These are phyloP conservation scores for Podila epigama DNA, from an alignment of 192 early-diverging fungal genomes.

Conservation along the genomic window DNA sequence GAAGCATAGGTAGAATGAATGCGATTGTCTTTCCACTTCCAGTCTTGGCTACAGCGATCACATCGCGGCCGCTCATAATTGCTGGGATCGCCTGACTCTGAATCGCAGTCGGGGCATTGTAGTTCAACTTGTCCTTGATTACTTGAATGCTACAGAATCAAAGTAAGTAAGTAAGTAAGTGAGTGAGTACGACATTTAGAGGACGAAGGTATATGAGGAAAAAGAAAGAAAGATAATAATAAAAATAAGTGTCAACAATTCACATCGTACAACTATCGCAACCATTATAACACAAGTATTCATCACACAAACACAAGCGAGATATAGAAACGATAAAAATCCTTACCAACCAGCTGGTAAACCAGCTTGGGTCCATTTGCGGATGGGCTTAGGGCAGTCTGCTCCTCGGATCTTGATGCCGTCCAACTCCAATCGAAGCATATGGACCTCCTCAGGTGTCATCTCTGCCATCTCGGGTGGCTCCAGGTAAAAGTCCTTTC, in stretches of 20 bases:
- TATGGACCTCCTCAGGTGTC: constrained; percentile 85
- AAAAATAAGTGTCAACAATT: too few species aligned
- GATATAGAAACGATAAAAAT: too few species aligned
- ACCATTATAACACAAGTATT: too few species aligned
- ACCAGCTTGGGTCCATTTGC: constrained; percentile 96
- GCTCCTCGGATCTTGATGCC: constrained; percentile 92
- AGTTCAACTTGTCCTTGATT: constrained; percentile 80
- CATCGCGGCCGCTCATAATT: constrained; percentile 92
- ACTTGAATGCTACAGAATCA: constrained; percentile 63
- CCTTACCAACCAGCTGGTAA: constrained; percentile 76
- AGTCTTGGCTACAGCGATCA: constrained; percentile 96
- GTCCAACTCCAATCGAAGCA: constrained; percentile 83
- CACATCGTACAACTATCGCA: too few species aligned
- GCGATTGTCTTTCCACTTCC: constrained; percentile 95
- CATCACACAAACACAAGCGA: too few species aligned
- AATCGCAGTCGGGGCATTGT: constrained; percentile 87
- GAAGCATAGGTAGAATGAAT: constrained; percentile 94
- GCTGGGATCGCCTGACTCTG: constrained; percentile 97
- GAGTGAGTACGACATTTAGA: too few species aligned
- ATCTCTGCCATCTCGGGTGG: constrained; percentile 87
- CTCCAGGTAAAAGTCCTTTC: constrained; percentile 95
- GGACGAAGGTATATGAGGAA: too few species aligned
- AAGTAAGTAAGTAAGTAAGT: too few species aligned
- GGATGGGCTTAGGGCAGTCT: constrained; percentile 91
- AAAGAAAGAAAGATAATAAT: constrained; percentile 2